Evolutionary conservation across 192 early-diverging fungal species (phyloP).

Genomic region (Coemansia sp.): DNA sequence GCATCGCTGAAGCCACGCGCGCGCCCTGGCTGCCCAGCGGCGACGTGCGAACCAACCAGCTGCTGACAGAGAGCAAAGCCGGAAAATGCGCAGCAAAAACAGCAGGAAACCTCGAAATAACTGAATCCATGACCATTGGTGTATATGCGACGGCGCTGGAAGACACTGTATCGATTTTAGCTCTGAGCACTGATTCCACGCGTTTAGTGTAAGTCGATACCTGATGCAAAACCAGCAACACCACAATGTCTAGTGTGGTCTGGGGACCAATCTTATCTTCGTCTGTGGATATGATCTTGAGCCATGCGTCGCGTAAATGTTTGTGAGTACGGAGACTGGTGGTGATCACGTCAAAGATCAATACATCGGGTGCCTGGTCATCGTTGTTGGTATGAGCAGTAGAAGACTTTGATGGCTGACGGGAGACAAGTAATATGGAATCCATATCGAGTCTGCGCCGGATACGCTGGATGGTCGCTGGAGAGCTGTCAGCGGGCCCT

Average conservation of each 20-base stretch:
- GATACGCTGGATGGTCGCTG: slow-evolving; percentile 40
- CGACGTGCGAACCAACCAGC: slow-evolving; percentile 57
- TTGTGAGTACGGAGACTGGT: slow-evolving; percentile 66
- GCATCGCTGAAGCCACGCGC: slow-evolving; percentile 25
- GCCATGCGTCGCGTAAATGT: slow-evolving; percentile 70
- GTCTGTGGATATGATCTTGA: slow-evolving; percentile 57
- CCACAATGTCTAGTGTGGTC: slow-evolving; percentile 47
- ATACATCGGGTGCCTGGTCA: slow-evolving; percentile 39
- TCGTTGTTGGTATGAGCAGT: no score
- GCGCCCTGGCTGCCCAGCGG: slow-evolving; percentile 51
- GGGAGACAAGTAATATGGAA: slow-evolving; percentile 53
- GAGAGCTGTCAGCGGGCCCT: slow-evolving; percentile 44
- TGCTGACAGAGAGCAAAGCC: slow-evolving; percentile 59
- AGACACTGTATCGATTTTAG: slow-evolving; percentile 25
- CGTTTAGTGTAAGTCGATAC: slow-evolving; percentile 35
- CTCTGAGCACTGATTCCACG: slow-evolving; percentile 26
- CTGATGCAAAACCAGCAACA: slow-evolving; percentile 47
- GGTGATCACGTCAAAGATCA: slow-evolving; percentile 64
- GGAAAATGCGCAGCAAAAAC: slow-evolving; percentile 41
- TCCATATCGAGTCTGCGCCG: slow-evolving; percentile 65
- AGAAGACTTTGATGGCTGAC: not conserved
- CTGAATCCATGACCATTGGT: slow-evolving; percentile 14
- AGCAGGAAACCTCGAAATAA: slow-evolving; percentile 23
- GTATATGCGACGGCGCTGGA: slow-evolving; percentile 25
- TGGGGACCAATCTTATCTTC: slow-evolving; percentile 47